Conservation (phyloP, 2,329 filamentous ascomycete species). For the Aspergillus vadensis region DNA sequence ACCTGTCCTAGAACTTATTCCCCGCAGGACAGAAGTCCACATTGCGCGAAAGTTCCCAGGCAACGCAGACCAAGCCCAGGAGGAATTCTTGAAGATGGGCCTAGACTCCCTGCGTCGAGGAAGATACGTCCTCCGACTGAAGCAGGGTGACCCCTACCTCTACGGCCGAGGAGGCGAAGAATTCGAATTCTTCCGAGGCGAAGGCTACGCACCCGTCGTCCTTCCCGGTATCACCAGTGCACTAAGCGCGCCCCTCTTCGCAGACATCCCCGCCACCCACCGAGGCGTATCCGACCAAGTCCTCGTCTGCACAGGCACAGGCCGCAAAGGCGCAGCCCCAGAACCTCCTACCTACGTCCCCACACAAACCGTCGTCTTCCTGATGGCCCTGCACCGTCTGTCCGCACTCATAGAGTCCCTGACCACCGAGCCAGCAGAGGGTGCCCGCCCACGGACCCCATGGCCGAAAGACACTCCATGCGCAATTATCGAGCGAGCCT, state of each 20-base stretch:
- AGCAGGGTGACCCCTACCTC: slow-evolving; percentile 95
- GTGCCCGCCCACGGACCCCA: slow-evolving; percentile 24
- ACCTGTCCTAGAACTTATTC: slow-evolving; percentile 83
- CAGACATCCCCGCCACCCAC: slow-evolving; percentile 84
- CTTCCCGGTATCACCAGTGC: slow-evolving; percentile 90
- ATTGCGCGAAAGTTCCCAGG: slow-evolving; percentile 98
- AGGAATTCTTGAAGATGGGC: slow-evolving; percentile 80
- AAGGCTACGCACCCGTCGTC: slow-evolving; percentile 71
- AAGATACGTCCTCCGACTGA: slow-evolving; percentile 81
- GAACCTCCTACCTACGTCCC: slow-evolving; percentile 76
- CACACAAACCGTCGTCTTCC: slow-evolving; percentile 82
- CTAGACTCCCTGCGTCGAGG: slow-evolving; percentile 69
- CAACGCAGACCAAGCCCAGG: slow-evolving; percentile 90
- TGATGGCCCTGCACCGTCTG: slow-evolving; percentile 93
- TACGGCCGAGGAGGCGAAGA: slow-evolving; percentile 96
- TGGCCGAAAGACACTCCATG: slow-evolving; percentile 84
- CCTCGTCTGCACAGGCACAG: slow-evolving; percentile 93
- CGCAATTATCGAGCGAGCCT: slow-evolving; percentile 89
- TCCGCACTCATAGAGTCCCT: slow-evolving; percentile 71
- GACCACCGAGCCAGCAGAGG: slow-evolving; percentile 41
- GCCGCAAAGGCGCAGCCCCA: slow-evolving; percentile 81
- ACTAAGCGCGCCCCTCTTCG: slow-evolving; percentile 83
- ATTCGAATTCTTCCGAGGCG: slow-evolving; percentile 74
- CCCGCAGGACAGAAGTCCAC: slow-evolving; percentile 81
- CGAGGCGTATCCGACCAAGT: slow-evolving; percentile 89